Evolutionary conservation across 1,284 basidiomycete species (phyloP).

Genomic region (Vanrija sp.): DNA sequence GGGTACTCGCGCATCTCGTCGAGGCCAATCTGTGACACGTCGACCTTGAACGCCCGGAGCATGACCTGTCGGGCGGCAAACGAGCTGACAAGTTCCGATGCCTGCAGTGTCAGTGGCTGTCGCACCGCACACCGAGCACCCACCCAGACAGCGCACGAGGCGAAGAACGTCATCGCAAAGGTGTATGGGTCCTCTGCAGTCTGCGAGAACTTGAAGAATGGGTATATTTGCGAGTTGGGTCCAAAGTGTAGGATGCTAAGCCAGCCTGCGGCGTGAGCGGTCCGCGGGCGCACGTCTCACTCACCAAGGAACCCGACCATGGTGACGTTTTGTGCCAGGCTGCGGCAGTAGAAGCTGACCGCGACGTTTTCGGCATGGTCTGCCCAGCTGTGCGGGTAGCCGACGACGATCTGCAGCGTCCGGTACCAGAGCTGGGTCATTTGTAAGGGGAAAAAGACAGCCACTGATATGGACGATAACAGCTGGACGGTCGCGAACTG

Average conservation of each 20-base stretch:
- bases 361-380: constrained; percentile 54
- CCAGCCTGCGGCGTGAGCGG: constrained; percentile 34
- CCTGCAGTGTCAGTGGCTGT: constrained; percentile 20
- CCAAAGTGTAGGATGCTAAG: constrained; percentile 55
- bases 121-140: constrained; percentile 7
- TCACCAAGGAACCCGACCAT: constrained; percentile 52
- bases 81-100: constrained; percentile 52
- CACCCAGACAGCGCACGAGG: constrained; percentile 55
- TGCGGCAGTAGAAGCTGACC: constrained; percentile 54
- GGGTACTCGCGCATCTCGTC: constrained; percentile 56
- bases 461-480: constrained; percentile 54
- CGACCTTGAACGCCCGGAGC: constrained; percentile 49
- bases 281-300: constrained; percentile 1
- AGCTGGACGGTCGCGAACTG: constrained; percentile 56
- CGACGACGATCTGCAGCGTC: constrained; percentile 49
- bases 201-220: constrained; percentile 55
- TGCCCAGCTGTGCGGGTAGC: constrained; percentile 51
- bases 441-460: constrained; percentile 55
- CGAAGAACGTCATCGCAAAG: constrained; percentile 56
- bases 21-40: constrained; percentile 54
- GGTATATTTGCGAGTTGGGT: constrained; percentile 55
- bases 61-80: constrained; percentile 53
- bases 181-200: constrained; percentile 56
- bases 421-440: constrained; percentile 53
- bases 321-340: constrained; percentile 57